A percentile compares a stretch with the other conserved stretches of the same genome.
phyloP scores from a whole-genome alignment of 148 eudicot genomes.

The Bassia scoparia region DNA sequence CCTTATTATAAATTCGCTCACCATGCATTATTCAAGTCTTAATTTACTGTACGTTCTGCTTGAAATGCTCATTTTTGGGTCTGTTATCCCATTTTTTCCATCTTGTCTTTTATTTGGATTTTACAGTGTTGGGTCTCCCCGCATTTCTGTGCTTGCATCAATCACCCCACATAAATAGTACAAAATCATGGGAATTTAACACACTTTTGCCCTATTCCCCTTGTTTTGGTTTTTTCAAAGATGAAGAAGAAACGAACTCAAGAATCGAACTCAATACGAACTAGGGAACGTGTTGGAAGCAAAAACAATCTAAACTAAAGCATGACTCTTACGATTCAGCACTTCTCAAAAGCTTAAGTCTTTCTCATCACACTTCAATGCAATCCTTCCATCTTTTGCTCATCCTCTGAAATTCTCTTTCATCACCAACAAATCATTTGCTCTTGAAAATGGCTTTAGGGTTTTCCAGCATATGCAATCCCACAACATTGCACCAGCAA shows the following conservation, averaged over 20 bases:
- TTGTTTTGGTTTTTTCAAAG: too few species aligned
- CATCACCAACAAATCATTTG: slow-evolving; percentile 28
- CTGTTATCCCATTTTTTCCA: too few species aligned
- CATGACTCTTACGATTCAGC: slow-evolving; percentile 58
- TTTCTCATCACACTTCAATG: slow-evolving; percentile 51
- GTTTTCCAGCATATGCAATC: slow-evolving; percentile 50
- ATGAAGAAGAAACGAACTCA: slow-evolving; percentile 41
- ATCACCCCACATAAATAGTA: too few species aligned
- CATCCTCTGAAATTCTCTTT: slow-evolving; percentile 34
- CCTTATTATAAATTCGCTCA: too few species aligned
- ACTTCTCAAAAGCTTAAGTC: slow-evolving; percentile 33
- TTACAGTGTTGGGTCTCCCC: too few species aligned
- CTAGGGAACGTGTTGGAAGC: slow-evolving; percentile 52
- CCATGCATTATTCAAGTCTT: too few species aligned
- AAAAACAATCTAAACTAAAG: slow-evolving; percentile 32
- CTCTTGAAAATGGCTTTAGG: slow-evolving; percentile 44
- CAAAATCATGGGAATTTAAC: too few species aligned
- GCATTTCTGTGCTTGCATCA: too few species aligned
- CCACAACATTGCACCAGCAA: slow-evolving; percentile 43
- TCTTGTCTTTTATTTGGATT: too few species aligned
- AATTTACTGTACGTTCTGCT: too few species aligned
- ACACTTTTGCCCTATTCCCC: too few species aligned
- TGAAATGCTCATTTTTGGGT: too few species aligned
- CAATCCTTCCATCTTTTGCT: slow-evolving; percentile 56
- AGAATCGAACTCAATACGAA: slow-evolving; percentile 45